phyloP scores from a whole-genome alignment of 345 rosid genomes.

The Rhizophora apiculata region DNA sequence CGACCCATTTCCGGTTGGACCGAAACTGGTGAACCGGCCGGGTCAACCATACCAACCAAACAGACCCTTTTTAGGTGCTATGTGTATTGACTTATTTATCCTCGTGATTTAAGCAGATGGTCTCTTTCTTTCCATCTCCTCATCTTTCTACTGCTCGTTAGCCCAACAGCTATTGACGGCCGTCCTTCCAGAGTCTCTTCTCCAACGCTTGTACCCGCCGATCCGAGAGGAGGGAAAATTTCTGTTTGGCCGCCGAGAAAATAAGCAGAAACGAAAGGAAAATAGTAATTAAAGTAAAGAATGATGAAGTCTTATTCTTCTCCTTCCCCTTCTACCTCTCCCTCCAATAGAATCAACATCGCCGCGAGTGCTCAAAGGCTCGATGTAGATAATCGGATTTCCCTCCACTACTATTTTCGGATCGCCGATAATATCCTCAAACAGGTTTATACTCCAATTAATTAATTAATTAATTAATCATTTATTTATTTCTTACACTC shows the following conservation, averaged over 20 bases:
- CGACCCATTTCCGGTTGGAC: no score
- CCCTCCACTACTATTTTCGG: conserved; percentile 75
- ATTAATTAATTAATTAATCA: not conserved
- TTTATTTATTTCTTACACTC: not conserved
- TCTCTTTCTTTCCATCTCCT: conserved; percentile 10
- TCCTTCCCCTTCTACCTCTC: conserved; percentile 27
- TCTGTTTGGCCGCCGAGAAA: conserved; percentile 24
- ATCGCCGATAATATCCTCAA: conserved; percentile 90
- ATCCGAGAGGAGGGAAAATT: conserved; percentile 7
- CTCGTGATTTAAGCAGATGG: conserved; percentile 20
- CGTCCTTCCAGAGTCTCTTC: conserved; percentile 3
- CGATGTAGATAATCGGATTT: conserved; percentile 77
- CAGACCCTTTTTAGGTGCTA: no score
- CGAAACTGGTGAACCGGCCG: no score
- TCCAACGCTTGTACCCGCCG: conserved; percentile 2
- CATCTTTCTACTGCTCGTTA: conserved; percentile 5
- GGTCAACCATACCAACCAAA: no score
- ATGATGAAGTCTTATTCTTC: conserved; percentile 43
- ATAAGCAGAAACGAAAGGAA: not conserved
- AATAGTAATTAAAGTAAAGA: conserved; percentile 10
- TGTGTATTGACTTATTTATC: conserved; percentile 25
- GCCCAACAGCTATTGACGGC: conserved; percentile 37
- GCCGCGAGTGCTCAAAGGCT: conserved; percentile 64
- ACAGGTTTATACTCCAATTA: conserved; percentile 45
- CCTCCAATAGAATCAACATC: conserved; percentile 60